These are phyloP conservation scores for Coemansia sp. DNA, from an alignment of 192 early-diverging fungal genomes.

Conservation along the genomic window DNA sequence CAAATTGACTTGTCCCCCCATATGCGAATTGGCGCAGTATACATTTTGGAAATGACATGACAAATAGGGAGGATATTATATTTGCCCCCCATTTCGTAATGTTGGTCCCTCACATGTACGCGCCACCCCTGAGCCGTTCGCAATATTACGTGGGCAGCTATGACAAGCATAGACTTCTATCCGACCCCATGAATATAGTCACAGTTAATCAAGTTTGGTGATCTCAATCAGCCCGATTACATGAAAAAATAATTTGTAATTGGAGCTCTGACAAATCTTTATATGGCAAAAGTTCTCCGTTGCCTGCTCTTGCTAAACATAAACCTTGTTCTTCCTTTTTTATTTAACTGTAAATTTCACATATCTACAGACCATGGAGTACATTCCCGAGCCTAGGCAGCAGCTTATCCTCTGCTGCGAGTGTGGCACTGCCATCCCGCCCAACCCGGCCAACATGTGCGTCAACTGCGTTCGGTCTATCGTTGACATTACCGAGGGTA, in stretches of 20 bases:
- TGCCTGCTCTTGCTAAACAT: background rate
- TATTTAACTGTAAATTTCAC: constrained; percentile 1
- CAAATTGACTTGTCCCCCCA: background rate
- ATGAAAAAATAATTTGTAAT: constrained; percentile 8
- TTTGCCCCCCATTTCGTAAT: background rate
- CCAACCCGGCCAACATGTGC: constrained; percentile 99
- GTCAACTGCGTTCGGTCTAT: constrained; percentile 96
- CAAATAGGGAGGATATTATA: background rate
- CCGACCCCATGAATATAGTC: background rate
- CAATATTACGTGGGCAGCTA: background rate
- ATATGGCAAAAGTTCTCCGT: background rate
- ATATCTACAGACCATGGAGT: constrained; percentile 44
- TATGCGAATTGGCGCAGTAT: background rate
- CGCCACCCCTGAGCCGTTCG: background rate
- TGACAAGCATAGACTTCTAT: background rate
- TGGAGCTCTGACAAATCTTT: background rate
- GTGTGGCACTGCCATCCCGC: constrained; percentile 92
- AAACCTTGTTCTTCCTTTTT: background rate
- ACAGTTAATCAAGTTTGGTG: background rate
- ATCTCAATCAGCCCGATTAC: background rate
- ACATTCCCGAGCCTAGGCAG: constrained; percentile 49
- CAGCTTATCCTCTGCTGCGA: constrained; percentile 80
- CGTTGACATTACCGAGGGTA: constrained; percentile 98
- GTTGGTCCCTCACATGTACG: background rate
- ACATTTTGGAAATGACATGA: background rate